Conservation (phyloP, 2,329 filamentous ascomycete genomes). For the Fusarium sp. region DNA sequence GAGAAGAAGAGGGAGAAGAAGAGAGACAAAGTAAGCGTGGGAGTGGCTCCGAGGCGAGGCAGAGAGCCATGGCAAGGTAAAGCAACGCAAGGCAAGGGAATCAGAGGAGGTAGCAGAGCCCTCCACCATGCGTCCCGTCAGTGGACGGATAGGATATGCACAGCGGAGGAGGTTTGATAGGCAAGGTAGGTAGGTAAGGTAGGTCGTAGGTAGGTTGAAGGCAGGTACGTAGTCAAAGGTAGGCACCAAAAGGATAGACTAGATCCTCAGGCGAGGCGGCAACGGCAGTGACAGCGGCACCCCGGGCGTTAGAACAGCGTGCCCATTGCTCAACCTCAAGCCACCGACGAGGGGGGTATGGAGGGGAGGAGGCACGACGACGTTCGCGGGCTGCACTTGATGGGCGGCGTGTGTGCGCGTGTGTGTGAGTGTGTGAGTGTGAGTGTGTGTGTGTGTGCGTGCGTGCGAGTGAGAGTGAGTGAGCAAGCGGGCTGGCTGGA, state of each 20-base stretch:
- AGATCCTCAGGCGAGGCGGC: constrained; percentile 20
- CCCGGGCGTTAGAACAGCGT: constrained; percentile 25
- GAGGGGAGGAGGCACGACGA: neutral
- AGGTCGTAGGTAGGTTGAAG: neutral
- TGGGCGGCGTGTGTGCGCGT: constrained; percentile 7
- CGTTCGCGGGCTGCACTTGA: constrained; percentile 18
- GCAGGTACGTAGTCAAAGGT: neutral
- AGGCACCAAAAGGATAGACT: constrained; percentile 13
- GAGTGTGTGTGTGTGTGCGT: neutral
- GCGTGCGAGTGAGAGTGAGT: neutral
- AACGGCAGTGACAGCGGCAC: constrained; percentile 14
- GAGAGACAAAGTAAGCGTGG: constrained; percentile 24
- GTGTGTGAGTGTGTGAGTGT: neutral
- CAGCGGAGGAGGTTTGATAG: constrained; percentile 1
- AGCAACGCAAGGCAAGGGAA: constrained; percentile 16
- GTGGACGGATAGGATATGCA: constrained; percentile 19
- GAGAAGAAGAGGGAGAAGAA: constrained; percentile 25
- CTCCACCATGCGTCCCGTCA: constrained; percentile 8
- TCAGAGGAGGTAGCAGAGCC: constrained; percentile 12
- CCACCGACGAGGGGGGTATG: constrained; percentile 28
- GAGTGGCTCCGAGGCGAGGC: constrained; percentile 6
- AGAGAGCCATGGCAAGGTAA: constrained; percentile 22
- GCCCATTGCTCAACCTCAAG: constrained; percentile 40
- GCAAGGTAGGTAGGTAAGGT: neutral
- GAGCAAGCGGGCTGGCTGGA: constrained; percentile 3